Conservation (phyloP, 2,329 filamentous ascomycete species). For the Chalaropsis ovoidea region DNA sequence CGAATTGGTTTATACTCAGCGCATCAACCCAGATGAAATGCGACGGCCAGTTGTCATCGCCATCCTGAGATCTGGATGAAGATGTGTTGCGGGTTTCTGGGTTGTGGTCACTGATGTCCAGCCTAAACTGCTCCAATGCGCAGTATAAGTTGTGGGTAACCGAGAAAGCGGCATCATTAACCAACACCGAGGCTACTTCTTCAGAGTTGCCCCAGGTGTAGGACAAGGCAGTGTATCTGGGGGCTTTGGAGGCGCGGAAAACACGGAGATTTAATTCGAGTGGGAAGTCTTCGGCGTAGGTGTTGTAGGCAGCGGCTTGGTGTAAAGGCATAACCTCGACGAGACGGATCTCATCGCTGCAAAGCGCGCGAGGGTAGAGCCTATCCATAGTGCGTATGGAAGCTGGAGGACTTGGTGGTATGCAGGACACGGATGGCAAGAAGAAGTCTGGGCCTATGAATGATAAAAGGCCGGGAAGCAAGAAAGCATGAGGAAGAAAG, state of each 20-base stretch:
- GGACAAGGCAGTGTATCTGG: conserved; percentile 29
- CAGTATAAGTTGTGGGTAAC: conserved; percentile 30
- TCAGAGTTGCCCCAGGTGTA: conserved; percentile 30
- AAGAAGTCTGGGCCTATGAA: neutral
- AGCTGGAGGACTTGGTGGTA: neutral
- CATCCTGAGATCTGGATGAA: neutral
- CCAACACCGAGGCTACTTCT: conserved; percentile 25
- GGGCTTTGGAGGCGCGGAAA: conserved; percentile 21
- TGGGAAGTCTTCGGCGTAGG: conserved; percentile 15
- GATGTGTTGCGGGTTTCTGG: neutral
- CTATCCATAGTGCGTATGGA: conserved; percentile 14
- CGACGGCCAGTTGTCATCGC: conserved; percentile 21
- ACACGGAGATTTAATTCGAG: conserved; percentile 20
- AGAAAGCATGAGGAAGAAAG: conserved; percentile 10
- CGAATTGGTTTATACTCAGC: conserved; percentile 29
- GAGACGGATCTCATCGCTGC: conserved; percentile 24
- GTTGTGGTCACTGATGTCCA: conserved; percentile 25
- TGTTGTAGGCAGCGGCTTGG: neutral
- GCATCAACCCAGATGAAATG: conserved; percentile 29
- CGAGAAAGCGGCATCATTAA: conserved; percentile 27
- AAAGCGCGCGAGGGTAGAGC: conserved; percentile 19
- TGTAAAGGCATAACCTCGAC: conserved; percentile 23
- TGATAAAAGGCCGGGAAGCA: conserved; percentile 6
- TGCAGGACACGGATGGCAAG: neutral
- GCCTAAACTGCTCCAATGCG: conserved; percentile 29